Percentiles rank a stretch among this genome's conserved stretches.
Evolutionary conservation across 768 basidiomycete species (phyloP).

Genomic region (Macrolepiota albuminosa): DNA sequence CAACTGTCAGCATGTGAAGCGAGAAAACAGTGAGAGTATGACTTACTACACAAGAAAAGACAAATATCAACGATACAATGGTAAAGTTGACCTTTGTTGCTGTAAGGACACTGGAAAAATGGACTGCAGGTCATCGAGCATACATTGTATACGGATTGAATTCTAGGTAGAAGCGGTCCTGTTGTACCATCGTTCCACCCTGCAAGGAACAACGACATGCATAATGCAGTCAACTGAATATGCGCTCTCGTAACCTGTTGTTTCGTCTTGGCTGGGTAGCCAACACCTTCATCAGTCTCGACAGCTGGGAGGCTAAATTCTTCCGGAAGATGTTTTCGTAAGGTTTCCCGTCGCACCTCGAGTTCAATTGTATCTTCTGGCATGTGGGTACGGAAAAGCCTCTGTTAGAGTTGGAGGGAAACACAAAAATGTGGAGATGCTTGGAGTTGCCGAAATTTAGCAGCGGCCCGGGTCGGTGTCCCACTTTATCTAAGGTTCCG

Average conservation of each 20-base stretch:
- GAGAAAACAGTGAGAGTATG: constrained; percentile 10
- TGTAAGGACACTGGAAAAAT: constrained; percentile 1
- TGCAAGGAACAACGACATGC: constrained; percentile 51
- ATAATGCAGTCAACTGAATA: constrained; percentile 52
- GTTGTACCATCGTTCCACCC: constrained; percentile 80
- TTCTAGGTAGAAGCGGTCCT: constrained; percentile 70
- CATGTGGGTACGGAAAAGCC: background rate
- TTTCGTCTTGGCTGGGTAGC: constrained; percentile 12
- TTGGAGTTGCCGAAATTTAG: background rate
- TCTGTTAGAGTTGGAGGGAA: background rate
- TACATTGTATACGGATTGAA: constrained; percentile 54
- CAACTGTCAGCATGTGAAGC: background rate
- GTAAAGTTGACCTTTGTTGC: constrained; percentile 40
- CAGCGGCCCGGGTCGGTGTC: background rate
- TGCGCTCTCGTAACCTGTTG: constrained; percentile 20
- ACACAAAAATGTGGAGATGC: background rate
- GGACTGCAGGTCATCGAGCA: constrained; percentile 16
- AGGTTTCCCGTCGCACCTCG: constrained; percentile 4
- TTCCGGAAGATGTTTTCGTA: constrained; percentile 10
- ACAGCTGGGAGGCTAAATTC: background rate
- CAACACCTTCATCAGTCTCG: background rate
- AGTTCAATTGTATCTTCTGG: constrained; percentile 5
- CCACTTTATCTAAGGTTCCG: background rate
- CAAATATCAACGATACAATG: constrained; percentile 40
- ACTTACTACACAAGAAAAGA: constrained; percentile 30